Evolutionary conservation across 2,329 filamentous ascomycete genomes (phyloP).

Genomic region (Cytospora mali): DNA sequence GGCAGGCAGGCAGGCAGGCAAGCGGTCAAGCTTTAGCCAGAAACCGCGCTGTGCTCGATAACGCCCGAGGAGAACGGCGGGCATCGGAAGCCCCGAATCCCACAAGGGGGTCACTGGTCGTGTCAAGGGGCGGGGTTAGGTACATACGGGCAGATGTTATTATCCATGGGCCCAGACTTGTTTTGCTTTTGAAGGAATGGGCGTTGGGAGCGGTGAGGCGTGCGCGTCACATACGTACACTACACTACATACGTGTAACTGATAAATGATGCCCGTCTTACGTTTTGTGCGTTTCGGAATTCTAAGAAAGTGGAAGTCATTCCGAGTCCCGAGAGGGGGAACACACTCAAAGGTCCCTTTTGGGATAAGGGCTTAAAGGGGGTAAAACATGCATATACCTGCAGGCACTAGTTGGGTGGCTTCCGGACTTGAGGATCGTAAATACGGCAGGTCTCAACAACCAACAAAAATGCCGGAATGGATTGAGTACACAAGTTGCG

Average conservation of each 20-base stretch:
- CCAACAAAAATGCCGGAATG: no score
- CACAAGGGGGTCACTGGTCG: background rate
- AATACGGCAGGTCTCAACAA: no score
- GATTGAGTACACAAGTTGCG: no score
- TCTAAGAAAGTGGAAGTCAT: background rate
- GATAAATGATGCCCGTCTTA: no score
- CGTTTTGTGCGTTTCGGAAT: no score
- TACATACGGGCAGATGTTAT: no score
- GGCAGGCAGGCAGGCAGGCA: no score
- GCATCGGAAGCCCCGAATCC: background rate
- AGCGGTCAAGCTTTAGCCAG: background rate
- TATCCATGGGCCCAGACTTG: background rate
- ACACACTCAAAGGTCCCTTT: no score
- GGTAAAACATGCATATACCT: background rate
- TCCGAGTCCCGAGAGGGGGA: background rate
- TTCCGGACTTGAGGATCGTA: background rate
- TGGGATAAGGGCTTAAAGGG: background rate
- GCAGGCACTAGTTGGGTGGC: no score
- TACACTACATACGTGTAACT: no score
- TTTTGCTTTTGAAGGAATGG: background rate
- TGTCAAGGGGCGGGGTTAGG: no score
- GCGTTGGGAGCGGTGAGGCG: background rate
- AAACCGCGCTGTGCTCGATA: background rate
- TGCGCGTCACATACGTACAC: no score
- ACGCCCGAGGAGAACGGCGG: background rate